phyloP scores from a whole-genome alignment of 2,329 filamentous ascomycete genomes.

The Tympanopsis confertula region DNA sequence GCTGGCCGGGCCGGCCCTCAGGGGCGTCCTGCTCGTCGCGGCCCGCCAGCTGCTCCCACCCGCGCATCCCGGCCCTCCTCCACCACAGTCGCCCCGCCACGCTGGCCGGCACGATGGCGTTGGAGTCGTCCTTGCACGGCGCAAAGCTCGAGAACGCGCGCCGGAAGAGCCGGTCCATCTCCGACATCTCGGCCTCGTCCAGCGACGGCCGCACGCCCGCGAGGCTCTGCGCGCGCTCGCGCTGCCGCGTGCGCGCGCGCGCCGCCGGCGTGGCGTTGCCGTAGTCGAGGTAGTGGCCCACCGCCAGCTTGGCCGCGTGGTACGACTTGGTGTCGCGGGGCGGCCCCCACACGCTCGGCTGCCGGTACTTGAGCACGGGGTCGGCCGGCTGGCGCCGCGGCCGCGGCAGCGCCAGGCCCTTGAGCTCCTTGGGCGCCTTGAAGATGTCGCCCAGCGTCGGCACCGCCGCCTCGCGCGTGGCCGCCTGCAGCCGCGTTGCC shows the following conservation, averaged over 20 bases:
- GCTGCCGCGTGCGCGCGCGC: conserved; percentile 48
- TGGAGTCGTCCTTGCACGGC: conserved; percentile 62
- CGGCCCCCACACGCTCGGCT: neutral
- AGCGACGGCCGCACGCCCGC: conserved; percentile 45
- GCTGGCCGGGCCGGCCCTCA: conserved; percentile 40
- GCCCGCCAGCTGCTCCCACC: conserved; percentile 32
- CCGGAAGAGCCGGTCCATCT: conserved; percentile 65
- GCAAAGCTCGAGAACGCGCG: conserved; percentile 73
- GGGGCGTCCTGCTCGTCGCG: conserved; percentile 20
- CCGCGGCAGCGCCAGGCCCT: neutral
- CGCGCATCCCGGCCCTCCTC: conserved; percentile 57
- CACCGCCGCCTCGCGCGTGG: neutral
- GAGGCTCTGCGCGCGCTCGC: conserved; percentile 60
- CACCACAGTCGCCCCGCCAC: conserved; percentile 64
- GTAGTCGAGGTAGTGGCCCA: conserved; percentile 60
- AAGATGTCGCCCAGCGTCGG: neutral
- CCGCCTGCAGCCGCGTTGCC: neutral
- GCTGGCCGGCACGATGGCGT: conserved; percentile 56
- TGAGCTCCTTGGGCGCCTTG: neutral
- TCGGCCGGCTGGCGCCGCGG: neutral
- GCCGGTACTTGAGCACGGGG: neutral
- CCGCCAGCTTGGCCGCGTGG: neutral
- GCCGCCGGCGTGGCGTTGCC: conserved; percentile 47
- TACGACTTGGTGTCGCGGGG: neutral
- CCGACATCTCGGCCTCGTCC: conserved; percentile 45